Evolutionary conservation across 1,284 basidiomycete species (phyloP), one percentile per base, ranked within the genome.

Genomic region (Austroboletus novae-zelandiae): DNA sequence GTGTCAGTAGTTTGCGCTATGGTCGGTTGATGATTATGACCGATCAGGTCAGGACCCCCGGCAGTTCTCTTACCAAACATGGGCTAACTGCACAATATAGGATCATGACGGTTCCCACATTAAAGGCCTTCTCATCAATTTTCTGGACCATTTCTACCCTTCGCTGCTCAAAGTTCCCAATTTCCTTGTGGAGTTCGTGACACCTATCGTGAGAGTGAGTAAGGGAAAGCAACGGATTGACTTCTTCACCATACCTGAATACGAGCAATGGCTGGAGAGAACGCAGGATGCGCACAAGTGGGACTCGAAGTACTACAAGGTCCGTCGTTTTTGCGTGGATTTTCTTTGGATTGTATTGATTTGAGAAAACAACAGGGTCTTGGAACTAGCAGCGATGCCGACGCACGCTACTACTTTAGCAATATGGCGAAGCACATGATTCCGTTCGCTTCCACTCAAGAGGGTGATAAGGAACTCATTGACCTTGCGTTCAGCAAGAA

Each of bases 21-120:
- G 97, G 97, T 2, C 86, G 88, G 51, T 71, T 99, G 53, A 99
- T 99, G 97, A 94, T 99, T 65, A 99, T 99, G 97, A 95, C 97
- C 13, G 97, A 99, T 87, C 95, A 98, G 81, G 93, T 91, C 51
- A 37, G 55, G 9, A 7, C 47, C 15, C 9, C 10, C 11, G 39
- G 14, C 13, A 4, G 64, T 61, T 59, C 55, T 49, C 42, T 46
- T 48, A 13, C 40, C 8, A 39, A 20, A 35, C 15, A 35, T 41
- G 56, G 53, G 43, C 34, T 54, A 39, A 54, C 54, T 61, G 7
- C 18, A 9, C 39, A 13, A 35, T 54, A 0, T 68, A 97, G 91
- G 97, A 99, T 83, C 94, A 99, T 74, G 97, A 99, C 73, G 97
- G 97, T 47, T 99, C 96, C 35, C 97, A 99, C 73, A 99, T 99